Evolutionary conservation across 257 asterid genomes (phyloP).

Genomic region (Nicotiana noctiflora): DNA sequence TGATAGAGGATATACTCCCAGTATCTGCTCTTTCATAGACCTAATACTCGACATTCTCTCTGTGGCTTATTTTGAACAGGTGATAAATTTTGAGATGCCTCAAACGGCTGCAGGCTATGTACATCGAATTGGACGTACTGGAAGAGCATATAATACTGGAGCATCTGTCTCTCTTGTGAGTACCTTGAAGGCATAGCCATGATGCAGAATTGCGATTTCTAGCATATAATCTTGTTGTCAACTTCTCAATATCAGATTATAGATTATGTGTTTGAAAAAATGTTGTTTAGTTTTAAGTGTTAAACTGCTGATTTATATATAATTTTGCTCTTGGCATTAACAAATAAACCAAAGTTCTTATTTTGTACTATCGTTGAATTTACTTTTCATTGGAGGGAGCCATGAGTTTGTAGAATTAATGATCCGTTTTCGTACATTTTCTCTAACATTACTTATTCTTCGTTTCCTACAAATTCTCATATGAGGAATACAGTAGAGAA

Average conservation of each 20-base stretch:
- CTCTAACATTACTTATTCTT: not conserved
- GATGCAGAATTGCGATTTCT: not conserved
- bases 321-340: not conserved
- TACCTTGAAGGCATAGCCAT: conserved; percentile 16
- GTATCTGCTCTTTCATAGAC: not conserved
- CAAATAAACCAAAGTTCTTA: not conserved
- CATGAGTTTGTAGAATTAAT: not conserved
- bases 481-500: not conserved
- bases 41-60: conserved; percentile 1
- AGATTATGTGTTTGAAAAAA: not conserved
- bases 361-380: not conserved
- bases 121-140: conserved; percentile 97
- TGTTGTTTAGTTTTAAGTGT: not conserved
- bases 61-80: conserved; percentile 35
- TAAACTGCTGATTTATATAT: not conserved
- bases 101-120: conserved; percentile 74
- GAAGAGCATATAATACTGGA: conserved; percentile 89
- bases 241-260: not conserved
- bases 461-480: not conserved
- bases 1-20: not conserved
- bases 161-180: conserved; percentile 94
- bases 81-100: conserved; percentile 90
- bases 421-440: not conserved
- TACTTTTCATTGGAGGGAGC: not conserved
- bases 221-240: not conserved